A percentile compares a stretch with the other conserved stretches of the same genome.
These are phyloP conservation scores for Boeremia exigua DNA, from an alignment of 2,329 filamentous ascomycete genomes.

Conservation along the genomic window DNA sequence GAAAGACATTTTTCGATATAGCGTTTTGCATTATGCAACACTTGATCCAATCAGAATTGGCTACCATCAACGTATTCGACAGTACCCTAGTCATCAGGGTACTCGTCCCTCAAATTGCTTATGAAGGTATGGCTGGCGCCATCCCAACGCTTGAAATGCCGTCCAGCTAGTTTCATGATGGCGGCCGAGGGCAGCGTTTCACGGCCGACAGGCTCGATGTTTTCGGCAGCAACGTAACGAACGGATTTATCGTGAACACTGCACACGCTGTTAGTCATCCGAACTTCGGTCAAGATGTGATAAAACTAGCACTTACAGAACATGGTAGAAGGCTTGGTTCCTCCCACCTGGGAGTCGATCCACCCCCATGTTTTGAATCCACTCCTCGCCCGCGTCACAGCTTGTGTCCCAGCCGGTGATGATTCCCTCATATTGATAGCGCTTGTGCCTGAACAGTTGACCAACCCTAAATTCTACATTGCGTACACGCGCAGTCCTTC, in stretches of 20 bases:
- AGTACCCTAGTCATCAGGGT: slow-evolving; percentile 74
- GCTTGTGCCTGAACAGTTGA: slow-evolving; percentile 81
- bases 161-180: slow-evolving; percentile 75
- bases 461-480: slow-evolving; percentile 62
- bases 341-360: slow-evolving; percentile 64
- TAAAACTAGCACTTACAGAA: slow-evolving; percentile 69
- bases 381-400: slow-evolving; percentile 65
- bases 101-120: slow-evolving; percentile 82
- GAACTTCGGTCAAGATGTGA: not conserved
- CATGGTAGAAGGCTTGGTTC: slow-evolving; percentile 81
- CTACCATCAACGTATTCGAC: no score
- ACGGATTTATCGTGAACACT: slow-evolving; percentile 72
- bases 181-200: slow-evolving; percentile 57
- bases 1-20: not conserved
- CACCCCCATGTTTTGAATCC: slow-evolving; percentile 69
- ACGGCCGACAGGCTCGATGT: slow-evolving; percentile 62
- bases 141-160: slow-evolving; percentile 90
- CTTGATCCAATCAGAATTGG: not conserved
- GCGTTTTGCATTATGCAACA: not conserved
- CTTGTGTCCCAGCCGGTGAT: slow-evolving; percentile 85
- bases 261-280: not conserved
- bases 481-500: slow-evolving; percentile 15
- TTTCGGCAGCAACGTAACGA: slow-evolving; percentile 81
- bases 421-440: slow-evolving; percentile 79
- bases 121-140: slow-evolving; percentile 70